Percentiles rank a stretch among this genome's conserved stretches.
These are phyloP conservation scores for Nadsonia starkeyi-henricii DNA, from an alignment of 1,139 yeast genomes.

Conservation along the genomic window DNA sequence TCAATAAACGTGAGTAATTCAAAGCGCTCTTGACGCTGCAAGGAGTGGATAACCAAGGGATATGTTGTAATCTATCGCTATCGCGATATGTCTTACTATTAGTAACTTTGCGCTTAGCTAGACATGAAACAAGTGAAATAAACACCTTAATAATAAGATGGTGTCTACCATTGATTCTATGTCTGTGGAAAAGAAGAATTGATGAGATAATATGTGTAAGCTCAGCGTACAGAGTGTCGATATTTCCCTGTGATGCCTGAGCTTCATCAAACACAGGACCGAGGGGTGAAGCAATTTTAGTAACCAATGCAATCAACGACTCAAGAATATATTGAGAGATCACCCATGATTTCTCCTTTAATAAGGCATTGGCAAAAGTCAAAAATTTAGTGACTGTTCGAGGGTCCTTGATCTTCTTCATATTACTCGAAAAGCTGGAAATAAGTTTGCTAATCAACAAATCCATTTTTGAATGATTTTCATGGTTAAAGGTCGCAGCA, in stretches of 20 bases:
- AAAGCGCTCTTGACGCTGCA: slow-evolving; percentile 22
- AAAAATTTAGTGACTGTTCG: slow-evolving; percentile 1
- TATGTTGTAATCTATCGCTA: background rate
- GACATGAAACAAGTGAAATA: slow-evolving; percentile 29
- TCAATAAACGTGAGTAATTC: slow-evolving; percentile 43
- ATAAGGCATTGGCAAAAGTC: slow-evolving; percentile 12
- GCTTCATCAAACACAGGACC: slow-evolving; percentile 9
- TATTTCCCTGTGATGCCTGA: background rate
- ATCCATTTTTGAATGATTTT: background rate
- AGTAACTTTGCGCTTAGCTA: slow-evolving; percentile 7
- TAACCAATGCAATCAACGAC: slow-evolving; percentile 28
- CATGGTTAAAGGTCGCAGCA: background rate
- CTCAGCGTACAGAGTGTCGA: slow-evolving; percentile 7
- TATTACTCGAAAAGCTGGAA: background rate
- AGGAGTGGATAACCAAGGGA: slow-evolving; percentile 4
- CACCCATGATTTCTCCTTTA: slow-evolving; percentile 42
- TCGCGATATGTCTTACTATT: slow-evolving; percentile 12
- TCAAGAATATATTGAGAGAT: slow-evolving; percentile 62
- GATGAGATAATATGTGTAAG: slow-evolving; percentile 14
- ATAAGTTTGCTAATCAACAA: background rate
- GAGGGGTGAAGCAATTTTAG: slow-evolving; percentile 17
- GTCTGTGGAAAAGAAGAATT: slow-evolving; percentile 53
- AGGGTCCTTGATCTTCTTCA: background rate
- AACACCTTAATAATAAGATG: slow-evolving; percentile 45
- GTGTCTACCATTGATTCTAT: slow-evolving; percentile 55